Evolutionary conservation across 1,284 basidiomycete genomes (phyloP), one percentile per base, ranked within the genome.

Genomic region (Ganoderma lingzhi): DNA sequence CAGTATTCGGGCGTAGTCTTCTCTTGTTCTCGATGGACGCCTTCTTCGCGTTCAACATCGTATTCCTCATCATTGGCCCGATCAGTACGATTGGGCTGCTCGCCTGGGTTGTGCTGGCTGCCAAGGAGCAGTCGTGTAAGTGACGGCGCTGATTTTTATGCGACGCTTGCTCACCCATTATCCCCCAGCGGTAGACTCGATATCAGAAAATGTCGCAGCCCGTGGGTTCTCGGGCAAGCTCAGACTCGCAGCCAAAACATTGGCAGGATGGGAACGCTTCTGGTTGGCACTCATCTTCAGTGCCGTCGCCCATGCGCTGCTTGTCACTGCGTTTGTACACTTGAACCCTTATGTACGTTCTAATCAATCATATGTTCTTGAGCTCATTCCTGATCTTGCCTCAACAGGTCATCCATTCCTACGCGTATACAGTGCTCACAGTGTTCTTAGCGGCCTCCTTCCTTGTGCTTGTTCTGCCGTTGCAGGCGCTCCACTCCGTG

Each of bases 321-420:
- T 93, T 10, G 81, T 88, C 0, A 76, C 82, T 55, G 83, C 83
- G 6, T 90, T 86, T 74, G 72, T 87, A 28, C 79, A 83, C 15
- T 44, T 90, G 30, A 93, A 93, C 77, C 88, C 90, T 56, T 89
- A 88, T 71, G 92, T 93, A 76, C 71, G 92, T 80, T n/a, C 53
- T 23, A 62, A 41, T 63, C 28, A 62, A 41, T 63, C 3, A 5
- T n/a, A 48, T 14, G 28, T 28, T 41, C 5, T 39, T 6, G 1
- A 9, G 48, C 35, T 58, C 41, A 37, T 19, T 12, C 6, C 35
- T 6, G 12, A 14, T 59, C 35, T 42, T 41, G 19, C 10, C 58
- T 59, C 0, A 58, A n/a, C 70, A 93, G 92, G 84, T 89, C 60
- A 79, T 89, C 12, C 89, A 93, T 75, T 87, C 90, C 0, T 83